Base-by-base conservation (phyloP, 2,329 filamentous ascomycete species). In the Diplodia corticola region DNA sequence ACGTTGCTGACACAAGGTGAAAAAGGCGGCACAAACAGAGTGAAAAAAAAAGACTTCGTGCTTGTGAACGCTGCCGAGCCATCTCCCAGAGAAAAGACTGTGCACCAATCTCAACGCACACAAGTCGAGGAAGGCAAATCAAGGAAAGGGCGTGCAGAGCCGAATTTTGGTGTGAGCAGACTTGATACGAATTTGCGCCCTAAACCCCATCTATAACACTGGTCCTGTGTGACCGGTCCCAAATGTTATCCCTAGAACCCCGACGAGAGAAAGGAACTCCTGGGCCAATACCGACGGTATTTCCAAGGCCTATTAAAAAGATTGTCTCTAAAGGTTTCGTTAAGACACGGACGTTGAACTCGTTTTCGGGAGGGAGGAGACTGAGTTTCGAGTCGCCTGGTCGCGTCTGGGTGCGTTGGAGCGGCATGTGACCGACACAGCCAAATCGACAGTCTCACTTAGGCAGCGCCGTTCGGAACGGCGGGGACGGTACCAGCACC, bases 401-500 rank as follows among this genome's bases (percentile, higher is more conserved):
- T 40, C 22, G 60, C 44, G 48, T 33, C 49, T 30, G 46, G 48
- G 37, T 49, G 40, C 63, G 51, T 12, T 40, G 37, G 30, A 65
- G 28, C 33, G 33, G 15, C 13, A 49, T 30, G 30, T 37, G 46
- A 20, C 30, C 44, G 49, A 17, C 60, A 53, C 33, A 17, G 15
- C 35, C 48, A 20, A 44, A 50, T 63, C 22, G 46, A 51, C 44
- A 40, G n/a, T 12, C n/a, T 24, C 50, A 37, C 35, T 66, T 66
- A 57, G 53, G 53, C 59, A 53, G 48, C 59, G 46, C 50, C 57
- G 65, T 64, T 61, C 37, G 60, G 49, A 60, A 63, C 51, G 15
- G 64, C 22, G 20, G 54, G 51, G 63, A 64, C 60, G 53, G 48
- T 70, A 64, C 70, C 44, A 59, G 69, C 46, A 67, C 69, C 69